A percentile compares a stretch with the other conserved stretches of the same genome.
Conservation (phyloP, 208 protist genomes). For the Wallacemonas sp. region DNA sequence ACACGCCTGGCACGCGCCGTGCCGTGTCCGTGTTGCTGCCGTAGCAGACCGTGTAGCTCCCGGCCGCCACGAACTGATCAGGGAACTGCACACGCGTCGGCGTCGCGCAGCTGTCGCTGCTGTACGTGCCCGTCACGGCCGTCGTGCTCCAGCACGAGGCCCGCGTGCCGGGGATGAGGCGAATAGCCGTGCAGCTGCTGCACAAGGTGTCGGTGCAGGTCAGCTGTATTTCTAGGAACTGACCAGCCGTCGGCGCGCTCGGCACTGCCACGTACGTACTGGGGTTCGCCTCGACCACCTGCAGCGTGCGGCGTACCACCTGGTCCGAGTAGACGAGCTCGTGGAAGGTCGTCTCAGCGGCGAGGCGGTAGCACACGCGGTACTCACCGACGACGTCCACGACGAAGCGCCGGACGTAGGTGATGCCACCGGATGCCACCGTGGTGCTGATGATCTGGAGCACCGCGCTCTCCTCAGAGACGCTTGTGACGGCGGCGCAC, state of each 20-base stretch:
- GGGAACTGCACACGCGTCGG: constrained; percentile 61
- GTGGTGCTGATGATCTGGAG: constrained; percentile 24
- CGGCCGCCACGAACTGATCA: constrained; percentile 55
- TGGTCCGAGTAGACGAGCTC: constrained; percentile 50
- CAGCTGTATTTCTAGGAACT: constrained; percentile 68
- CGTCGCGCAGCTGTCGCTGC: constrained; percentile 58
- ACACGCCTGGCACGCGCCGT: constrained; percentile 57
- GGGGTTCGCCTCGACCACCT: constrained; percentile 45
- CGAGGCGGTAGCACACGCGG: constrained; percentile 78
- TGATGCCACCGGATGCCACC: constrained; percentile 18
- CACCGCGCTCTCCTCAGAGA: background rate
- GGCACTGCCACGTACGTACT: constrained; percentile 34
- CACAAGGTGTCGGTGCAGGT: constrained; percentile 46
- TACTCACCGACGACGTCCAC: constrained; percentile 60
- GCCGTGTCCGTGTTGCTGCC: constrained; percentile 26
- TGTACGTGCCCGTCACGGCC: constrained; percentile 35
- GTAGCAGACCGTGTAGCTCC: constrained; percentile 84
- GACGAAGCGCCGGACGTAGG: constrained; percentile 55
- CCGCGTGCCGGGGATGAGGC: constrained; percentile 55
- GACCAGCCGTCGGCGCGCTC: constrained; percentile 45
- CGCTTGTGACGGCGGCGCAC: constrained; percentile 33
- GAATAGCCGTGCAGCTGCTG: constrained; percentile 52
- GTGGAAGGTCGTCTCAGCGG: constrained; percentile 24
- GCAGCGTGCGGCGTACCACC: constrained; percentile 25
- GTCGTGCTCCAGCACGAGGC: constrained; percentile 63